Conservation (phyloP, 2,329 filamentous ascomycete species). For the Fusarium sterilihyphosum region DNA sequence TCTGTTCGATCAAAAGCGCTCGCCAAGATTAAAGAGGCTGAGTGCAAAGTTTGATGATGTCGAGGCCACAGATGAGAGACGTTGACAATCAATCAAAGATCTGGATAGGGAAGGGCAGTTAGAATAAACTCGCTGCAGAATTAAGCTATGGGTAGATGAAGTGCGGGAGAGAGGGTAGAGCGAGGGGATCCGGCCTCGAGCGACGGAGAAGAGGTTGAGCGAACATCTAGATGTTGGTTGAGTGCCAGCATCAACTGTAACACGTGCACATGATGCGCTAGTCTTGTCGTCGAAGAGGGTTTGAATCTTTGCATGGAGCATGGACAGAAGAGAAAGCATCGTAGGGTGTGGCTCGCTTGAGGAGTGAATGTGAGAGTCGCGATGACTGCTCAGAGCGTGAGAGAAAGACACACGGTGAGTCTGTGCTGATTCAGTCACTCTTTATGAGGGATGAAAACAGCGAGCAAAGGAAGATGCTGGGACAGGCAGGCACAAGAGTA, state of each 20-base stretch:
- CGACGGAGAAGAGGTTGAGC: constrained; percentile 5
- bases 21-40: constrained; percentile 6
- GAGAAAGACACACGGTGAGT: neutral
- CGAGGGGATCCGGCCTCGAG: neutral
- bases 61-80: constrained; percentile 37
- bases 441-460: constrained; percentile 14
- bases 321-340: neutral
- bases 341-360: constrained; percentile 22
- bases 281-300: neutral
- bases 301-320: constrained; percentile 8
- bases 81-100: constrained; percentile 33
- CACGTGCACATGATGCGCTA: constrained; percentile 17
- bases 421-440: constrained; percentile 41
- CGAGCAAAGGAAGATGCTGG: neutral
- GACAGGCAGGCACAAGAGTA: neutral
- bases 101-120: constrained; percentile 37
- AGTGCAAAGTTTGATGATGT: constrained; percentile 27
- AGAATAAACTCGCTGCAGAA: constrained; percentile 25
- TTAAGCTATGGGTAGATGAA: constrained; percentile 15
- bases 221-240: constrained; percentile 2
- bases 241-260: constrained; percentile 2
- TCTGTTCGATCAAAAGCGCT: constrained; percentile 29
- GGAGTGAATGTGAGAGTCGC: constrained; percentile 22
- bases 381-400: constrained; percentile 5
- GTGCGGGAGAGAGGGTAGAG: neutral